Base-by-base conservation (phyloP, 257 asterid genomes). In the Agastache rugosa region DNA sequence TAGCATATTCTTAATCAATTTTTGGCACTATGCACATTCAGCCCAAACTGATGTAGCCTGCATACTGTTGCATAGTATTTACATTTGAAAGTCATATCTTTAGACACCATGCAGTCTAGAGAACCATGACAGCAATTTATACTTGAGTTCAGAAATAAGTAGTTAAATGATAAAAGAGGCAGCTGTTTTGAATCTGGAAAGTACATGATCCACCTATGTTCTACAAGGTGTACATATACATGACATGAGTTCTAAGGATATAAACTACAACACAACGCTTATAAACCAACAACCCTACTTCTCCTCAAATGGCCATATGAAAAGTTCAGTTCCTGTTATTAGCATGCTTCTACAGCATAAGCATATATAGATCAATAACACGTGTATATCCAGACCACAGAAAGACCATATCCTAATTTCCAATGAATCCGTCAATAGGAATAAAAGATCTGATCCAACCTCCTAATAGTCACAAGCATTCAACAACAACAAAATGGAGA, bases 61-160 rank as follows among this genome's bases (percentile, higher is more conserved):
- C 35, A 22, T 31, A 20, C 19, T 27, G 19, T 61, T 54, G 62
- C 63, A 54, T 16, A 31, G 31, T 42, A 72, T 42, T 37, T 41
- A 34, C 68, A 53, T 27, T 63, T 29, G n/a, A 54, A n/a, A 27
- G 17, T 58, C 27, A 59, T 65, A 1, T 31, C 56, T 4, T n/a
- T 20, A 63, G 35, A 29, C 37, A 55, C 48, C 55, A 54, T 20
- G 63, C 20, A 42, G 73, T 51, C 64, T 39, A 44, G 37, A 54
- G 50, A 77, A 69, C 56, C 76, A 60, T 15, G 35, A 61, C 39
- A 76, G 34, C 35, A 16, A 60, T 48, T 1, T n/a, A 16, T 48
- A 16, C 10, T n/a, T 16, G 34, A 15, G 54, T 47, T 47, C 19
- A 45, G 53, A 45, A 45, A 3, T 45, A 3, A 45, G 7, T 45